Evolutionary conservation across 306 rosid species (phyloP), one percentile per base, ranked within the genome.

Genomic region (Vigna angularis): DNA sequence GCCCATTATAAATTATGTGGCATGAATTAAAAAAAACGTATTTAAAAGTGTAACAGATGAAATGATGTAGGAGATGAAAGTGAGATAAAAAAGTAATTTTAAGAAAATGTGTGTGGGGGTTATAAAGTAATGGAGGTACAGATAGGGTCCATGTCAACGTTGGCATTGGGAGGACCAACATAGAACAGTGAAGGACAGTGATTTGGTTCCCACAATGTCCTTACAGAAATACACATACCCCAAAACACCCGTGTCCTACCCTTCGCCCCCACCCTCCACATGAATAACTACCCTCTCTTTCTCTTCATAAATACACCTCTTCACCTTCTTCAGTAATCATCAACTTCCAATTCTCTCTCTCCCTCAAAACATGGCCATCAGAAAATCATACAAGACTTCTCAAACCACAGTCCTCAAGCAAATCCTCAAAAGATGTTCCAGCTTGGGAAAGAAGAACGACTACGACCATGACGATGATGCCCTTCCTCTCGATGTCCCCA

Each of bases 401-500:
- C 98, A 91, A 17, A 75, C 87, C 4, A 89, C 92, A 24, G 88
- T 93, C 8, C 83, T 93, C 1, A 90, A 87, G 45, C 98, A 93
- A 83, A 93, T 93, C 83, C 85, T 93, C 15, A 91, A 79, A 73
- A 85, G 97, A 50, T 93, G 98, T 72, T 90, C 97, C 0, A 91
- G 97, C 86, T 48, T 91, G 24, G 93, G 97, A 5, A 88, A 86
- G 79, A 83, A 73, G 57, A 36, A 80, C 14, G 88, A 85, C 28
- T 87, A 82, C n/a, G 87, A 86, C 24, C 85, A 81, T 12, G 84
- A 87, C 11, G 81, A 91, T 50, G 83, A 91, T 50, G 84, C 84
- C 1, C 93, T 90, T 20, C 98, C 97, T 9, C 50, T 85, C 0
- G 98, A 95, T 40, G 98, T 95, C 50, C 98, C 98, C 3, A 93